Conservation (phyloP, 257 asterid species). For the Voacanga thouarsii region DNA sequence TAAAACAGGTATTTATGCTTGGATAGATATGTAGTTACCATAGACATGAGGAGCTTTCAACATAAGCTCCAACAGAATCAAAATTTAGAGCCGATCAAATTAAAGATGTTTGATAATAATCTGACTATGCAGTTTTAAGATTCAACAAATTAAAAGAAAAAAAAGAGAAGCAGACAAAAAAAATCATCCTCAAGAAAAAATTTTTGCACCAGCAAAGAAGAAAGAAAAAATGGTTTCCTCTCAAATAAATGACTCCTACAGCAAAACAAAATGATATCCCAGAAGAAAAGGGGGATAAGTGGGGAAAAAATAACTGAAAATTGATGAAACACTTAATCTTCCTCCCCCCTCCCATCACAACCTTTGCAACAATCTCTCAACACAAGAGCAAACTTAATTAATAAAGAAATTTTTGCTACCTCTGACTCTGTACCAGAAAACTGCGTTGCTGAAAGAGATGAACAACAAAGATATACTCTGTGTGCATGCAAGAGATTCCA, state of each 20-base stretch:
- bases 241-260: not conserved
- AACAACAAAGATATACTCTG: not conserved
- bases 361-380: not conserved
- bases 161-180: not conserved
- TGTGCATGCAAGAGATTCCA: constrained; percentile 21
- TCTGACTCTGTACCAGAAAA: constrained; percentile 11
- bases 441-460: not conserved
- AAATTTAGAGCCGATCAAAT: not conserved
- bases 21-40: not conserved
- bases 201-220: not conserved
- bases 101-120: not conserved
- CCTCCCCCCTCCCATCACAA: not conserved
- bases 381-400: not conserved
- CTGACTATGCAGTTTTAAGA: not conserved
- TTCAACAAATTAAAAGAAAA: not conserved
- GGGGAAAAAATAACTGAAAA: not conserved
- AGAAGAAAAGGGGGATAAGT: not conserved
- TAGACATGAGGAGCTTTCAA: not conserved
- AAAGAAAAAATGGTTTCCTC: not conserved
- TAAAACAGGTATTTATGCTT: not conserved
- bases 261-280: not conserved
- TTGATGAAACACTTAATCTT: not conserved
- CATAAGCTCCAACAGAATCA: not conserved
- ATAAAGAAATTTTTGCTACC: constrained; percentile 22
- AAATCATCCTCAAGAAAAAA: not conserved